Percentiles rank a stretch among this genome's conserved stretches.
These are phyloP conservation scores for Mentha longifolia DNA, from an alignment of 257 asterid species.

Conservation along the genomic window DNA sequence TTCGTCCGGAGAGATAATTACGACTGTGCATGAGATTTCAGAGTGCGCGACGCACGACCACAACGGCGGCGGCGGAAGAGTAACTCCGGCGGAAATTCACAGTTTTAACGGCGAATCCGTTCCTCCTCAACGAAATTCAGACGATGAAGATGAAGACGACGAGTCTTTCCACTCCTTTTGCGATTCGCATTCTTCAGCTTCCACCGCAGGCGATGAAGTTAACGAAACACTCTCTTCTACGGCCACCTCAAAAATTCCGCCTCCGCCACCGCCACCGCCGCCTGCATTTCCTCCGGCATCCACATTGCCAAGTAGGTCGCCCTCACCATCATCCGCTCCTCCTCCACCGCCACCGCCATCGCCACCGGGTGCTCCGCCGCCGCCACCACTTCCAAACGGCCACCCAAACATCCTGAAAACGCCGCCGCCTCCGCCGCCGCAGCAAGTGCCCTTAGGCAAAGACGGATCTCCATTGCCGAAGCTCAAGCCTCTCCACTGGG, in stretches of 20 bases:
- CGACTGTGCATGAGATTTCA: constrained; percentile 50
- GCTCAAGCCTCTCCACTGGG: constrained; percentile 97
- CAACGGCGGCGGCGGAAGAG: constrained; percentile 40
- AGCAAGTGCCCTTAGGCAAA: constrained; percentile 61
- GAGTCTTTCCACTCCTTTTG: constrained; percentile 81
- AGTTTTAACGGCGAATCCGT: constrained; percentile 35
- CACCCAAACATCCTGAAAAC: constrained; percentile 28
- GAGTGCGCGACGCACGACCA: constrained; percentile 29
- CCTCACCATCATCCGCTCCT: neutral
- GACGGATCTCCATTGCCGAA: constrained; percentile 78
- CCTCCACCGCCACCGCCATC: constrained; percentile 29
- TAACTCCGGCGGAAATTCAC: constrained; percentile 41
- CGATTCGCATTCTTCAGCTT: constrained; percentile 60
- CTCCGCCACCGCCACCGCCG: constrained; percentile 32
- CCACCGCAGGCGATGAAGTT: constrained; percentile 43
- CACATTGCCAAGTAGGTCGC: no score
- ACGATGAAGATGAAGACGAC: constrained; percentile 76
- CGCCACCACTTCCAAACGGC: constrained; percentile 51
- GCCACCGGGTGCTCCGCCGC: constrained; percentile 51
- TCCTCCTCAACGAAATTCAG: constrained; percentile 44
- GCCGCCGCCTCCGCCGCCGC: constrained; percentile 79
- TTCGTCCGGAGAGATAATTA: constrained; percentile 44
- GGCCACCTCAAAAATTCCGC: neutral
- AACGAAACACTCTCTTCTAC: constrained; percentile 21
- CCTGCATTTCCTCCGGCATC: constrained; percentile 4